Evolutionary conservation across 345 rosid genomes (phyloP).

Genomic region (Sonneratia caseolaris): DNA sequence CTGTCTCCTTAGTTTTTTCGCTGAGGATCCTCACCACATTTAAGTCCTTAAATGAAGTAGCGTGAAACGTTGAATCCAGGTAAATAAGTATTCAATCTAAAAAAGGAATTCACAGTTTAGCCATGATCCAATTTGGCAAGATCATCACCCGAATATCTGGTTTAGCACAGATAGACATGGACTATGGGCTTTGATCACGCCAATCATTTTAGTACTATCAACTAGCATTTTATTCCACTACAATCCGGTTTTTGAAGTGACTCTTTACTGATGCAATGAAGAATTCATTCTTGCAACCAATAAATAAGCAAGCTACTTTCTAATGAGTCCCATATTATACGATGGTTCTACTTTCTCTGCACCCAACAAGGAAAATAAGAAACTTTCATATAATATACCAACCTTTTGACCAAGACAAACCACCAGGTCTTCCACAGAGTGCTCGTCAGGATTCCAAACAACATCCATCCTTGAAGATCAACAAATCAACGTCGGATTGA

Average conservation of each 20-base stretch:
- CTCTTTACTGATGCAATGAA: background rate
- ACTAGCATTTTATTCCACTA: background rate
- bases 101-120: background rate
- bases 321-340: background rate
- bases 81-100: background rate
- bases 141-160: background rate
- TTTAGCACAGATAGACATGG: background rate
- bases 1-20: constrained; percentile 49
- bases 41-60: constrained; percentile 30
- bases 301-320: background rate
- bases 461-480: constrained; percentile 26
- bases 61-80: background rate
- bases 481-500: constrained; percentile 10
- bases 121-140: background rate
- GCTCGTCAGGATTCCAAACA: constrained; percentile 49
- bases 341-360: background rate
- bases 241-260: background rate
- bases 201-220: background rate
- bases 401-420: constrained; percentile 57
- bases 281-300: background rate
- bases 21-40: constrained; percentile 40
- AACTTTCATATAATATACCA: background rate
- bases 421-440: constrained; percentile 46
- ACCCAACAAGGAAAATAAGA: background rate
- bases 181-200: background rate